These are phyloP conservation scores for Gracilariopsis chorda DNA, from an alignment of 23 red algal genomes.

Conservation along the genomic window DNA sequence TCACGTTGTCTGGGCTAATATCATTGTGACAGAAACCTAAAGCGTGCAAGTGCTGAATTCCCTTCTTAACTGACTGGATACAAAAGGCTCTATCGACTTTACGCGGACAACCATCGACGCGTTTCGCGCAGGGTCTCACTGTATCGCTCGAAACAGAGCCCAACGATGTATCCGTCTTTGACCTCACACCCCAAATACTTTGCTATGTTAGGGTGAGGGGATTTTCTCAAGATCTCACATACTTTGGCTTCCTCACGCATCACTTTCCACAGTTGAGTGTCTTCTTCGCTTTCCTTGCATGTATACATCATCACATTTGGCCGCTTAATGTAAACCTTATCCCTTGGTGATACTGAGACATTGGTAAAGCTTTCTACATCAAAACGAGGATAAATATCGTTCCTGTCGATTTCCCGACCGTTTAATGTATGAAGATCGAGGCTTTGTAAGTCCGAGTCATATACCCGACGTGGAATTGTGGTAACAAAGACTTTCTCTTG, in stretches of 20 bases:
- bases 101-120: neutral
- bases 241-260: neutral
- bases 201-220: conserved; percentile 19
- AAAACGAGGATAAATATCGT: neutral
- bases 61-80: neutral
- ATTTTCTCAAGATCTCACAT: neutral
- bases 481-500: neutral
- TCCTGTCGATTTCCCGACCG: neutral
- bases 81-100: neutral
- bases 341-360: neutral
- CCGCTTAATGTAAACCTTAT: neutral
- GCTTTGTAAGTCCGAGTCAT: neutral
- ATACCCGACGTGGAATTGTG: neutral
- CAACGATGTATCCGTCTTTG: neutral
- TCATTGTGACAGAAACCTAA: conserved; percentile 37
- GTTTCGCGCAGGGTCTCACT: neutral
- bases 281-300: neutral
- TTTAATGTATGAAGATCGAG: neutral
- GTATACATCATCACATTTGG: neutral
- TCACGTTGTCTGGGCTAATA: conserved; percentile 31
- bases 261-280: neutral
- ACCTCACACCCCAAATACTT: conserved; percentile 33
- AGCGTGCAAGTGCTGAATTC: conserved; percentile 14
- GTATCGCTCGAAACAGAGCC: neutral
- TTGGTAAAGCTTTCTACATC: neutral